phyloP scores from a whole-genome alignment of 2,329 filamentous ascomycete species.

The Xylariaceae sp. region DNA sequence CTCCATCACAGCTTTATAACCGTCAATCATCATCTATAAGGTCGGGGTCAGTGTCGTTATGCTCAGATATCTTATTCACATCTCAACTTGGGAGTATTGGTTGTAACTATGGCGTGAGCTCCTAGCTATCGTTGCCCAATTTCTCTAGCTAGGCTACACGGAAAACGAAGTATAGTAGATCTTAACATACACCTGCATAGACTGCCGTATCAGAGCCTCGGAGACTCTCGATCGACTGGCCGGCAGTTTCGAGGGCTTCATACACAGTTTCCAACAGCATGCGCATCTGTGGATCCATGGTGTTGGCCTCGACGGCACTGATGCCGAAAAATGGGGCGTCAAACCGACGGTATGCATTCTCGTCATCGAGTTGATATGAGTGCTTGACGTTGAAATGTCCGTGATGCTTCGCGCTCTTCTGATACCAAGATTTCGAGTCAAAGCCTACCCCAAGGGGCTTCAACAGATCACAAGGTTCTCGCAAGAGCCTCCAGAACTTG shows the following conservation, averaged over 20 bases:
- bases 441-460: background rate
- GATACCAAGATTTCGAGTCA: background rate
- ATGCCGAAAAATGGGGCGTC: slow-evolving; percentile 7
- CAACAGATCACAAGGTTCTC: background rate
- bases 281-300: slow-evolving; percentile 5
- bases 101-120: too few species aligned
- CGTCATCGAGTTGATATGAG: background rate
- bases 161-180: background rate
- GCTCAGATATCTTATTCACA: too few species aligned
- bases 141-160: too few species aligned
- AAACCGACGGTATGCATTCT: background rate
- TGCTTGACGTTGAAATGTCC: slow-evolving; percentile 1
- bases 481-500: slow-evolving; percentile 3
- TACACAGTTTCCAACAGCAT: slow-evolving; percentile 7
- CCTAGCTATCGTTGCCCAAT: too few species aligned
- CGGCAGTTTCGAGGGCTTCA: slow-evolving; percentile 5
- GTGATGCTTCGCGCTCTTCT: background rate
- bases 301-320: slow-evolving; percentile 1
- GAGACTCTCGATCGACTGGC: background rate
- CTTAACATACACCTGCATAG: background rate
- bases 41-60: too few species aligned
- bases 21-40: too few species aligned
- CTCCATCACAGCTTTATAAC: too few species aligned
- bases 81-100: too few species aligned
- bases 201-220: slow-evolving; percentile 5